Conservation (phyloP, 306 rosid genomes). For the Abrus pulchellus region DNA sequence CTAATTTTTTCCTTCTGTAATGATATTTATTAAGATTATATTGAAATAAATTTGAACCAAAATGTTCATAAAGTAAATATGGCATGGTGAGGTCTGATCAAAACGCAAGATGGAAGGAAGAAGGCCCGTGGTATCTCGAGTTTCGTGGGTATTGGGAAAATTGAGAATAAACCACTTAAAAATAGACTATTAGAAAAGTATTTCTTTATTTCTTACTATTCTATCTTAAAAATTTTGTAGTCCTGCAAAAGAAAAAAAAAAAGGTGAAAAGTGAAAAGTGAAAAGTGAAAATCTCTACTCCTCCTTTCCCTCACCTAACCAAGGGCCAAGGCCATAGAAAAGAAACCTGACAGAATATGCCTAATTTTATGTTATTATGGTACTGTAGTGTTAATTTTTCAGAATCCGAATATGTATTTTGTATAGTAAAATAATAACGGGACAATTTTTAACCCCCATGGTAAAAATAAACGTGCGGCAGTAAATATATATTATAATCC, state of each 20-base stretch:
- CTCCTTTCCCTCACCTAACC: conserved; percentile 33
- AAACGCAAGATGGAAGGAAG: conserved; percentile 30
- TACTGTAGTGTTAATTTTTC: background rate
- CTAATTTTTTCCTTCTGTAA: background rate
- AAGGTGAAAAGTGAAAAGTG: conserved; percentile 28
- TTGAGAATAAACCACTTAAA: conserved; percentile 4
- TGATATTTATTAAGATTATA: background rate
- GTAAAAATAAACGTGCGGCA: background rate
- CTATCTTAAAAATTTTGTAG: conserved; percentile 41
- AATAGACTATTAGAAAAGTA: background rate
- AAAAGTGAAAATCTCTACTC: conserved; percentile 48
- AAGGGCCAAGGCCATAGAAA: conserved; percentile 26
- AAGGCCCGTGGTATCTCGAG: conserved; percentile 50
- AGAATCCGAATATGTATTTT: background rate
- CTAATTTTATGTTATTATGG: conserved; percentile 6
- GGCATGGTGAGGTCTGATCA: conserved; percentile 13
- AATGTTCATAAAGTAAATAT: background rate
- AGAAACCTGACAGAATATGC: conserved; percentile 42
- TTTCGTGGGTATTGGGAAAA: conserved; percentile 42
- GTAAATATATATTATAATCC: background rate
- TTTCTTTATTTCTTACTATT: conserved; percentile 6
- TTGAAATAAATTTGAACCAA: background rate
- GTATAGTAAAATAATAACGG: background rate
- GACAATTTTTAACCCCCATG: background rate
- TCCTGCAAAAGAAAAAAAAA: conserved; percentile 48